Evolutionary conservation across 148 eudicot species (phyloP), one percentile per base, ranked within the genome.

Genomic region (Camellia sinensis): DNA sequence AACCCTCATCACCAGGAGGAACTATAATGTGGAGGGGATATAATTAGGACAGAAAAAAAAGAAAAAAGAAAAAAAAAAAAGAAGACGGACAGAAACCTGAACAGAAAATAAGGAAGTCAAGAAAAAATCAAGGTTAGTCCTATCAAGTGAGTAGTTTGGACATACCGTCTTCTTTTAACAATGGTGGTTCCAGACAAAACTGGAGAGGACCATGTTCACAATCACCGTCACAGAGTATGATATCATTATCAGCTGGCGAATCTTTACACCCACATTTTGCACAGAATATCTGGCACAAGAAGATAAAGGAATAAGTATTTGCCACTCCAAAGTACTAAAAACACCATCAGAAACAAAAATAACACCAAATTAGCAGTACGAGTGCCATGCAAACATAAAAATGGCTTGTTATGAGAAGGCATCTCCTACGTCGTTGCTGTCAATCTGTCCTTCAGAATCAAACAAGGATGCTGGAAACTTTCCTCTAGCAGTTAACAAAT

Each of bases 201-300:
- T 95, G 98, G 88, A 91, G 97, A 67, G 91, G 92, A 68, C 94
- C 97, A 82, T 97, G 98, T 60, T 95, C 97, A 85, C 98, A 92
- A 69, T 85, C 81, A 75, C 98, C 97, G 80, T 95, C 98, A 78
- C 98, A 95, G 15, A 95, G 97, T 52, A 95, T 91, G 81, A 95
- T 95, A 80, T 95, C 98, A 85, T 95, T 92, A 71, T 86, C 88
- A 62, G 79, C n/a, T 3, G 86, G 53, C 79, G 88, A 61, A 64
- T 95, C 95, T 85, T 86, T 89, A 73, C 86, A 88, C 67, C 94
- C 97, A 85, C 98, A 95, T 85, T 92, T 92, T 37, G 97, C 94
- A 85, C 98, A 95, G 78, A 88, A 91, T 81, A 95, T 95, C 98
- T 95, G 95, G 77, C 79, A 75, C 22, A 73, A 53, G 73, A 85